Conservation (phyloP, 2,329 filamentous ascomycete species). For the Gremmenia infestans region DNA sequence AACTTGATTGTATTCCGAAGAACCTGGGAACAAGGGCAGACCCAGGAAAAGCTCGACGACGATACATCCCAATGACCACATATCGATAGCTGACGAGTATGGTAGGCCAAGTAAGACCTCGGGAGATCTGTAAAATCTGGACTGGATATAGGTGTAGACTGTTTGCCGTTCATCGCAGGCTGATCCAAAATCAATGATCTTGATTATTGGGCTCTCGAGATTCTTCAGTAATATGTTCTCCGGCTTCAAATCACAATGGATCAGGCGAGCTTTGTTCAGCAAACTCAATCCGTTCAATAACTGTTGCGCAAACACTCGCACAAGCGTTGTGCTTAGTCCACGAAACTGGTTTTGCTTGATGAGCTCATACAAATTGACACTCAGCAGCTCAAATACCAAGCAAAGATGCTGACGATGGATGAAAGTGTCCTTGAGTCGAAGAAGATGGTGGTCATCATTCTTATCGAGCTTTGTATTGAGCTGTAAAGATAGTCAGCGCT, state of each 20-base stretch:
- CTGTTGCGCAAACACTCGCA: conserved; percentile 96
- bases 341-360: conserved; percentile 99
- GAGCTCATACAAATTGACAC: conserved; percentile 95
- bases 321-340: conserved; percentile 90
- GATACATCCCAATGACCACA: conserved; percentile 99
- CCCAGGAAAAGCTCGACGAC: conserved; percentile 96
- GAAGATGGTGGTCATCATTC: conserved; percentile 94
- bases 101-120: conserved; percentile 93
- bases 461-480: conserved; percentile 98
- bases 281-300: conserved; percentile 86
- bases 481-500: conserved; percentile 40
- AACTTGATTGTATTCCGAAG: conserved; percentile 98
- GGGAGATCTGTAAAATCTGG: conserved; percentile 93
- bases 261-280: conserved; percentile 91
- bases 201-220: conserved; percentile 97
- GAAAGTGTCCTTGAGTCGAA: conserved; percentile 94
- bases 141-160: conserved; percentile 99
- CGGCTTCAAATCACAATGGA: conserved; percentile 96
- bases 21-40: conserved; percentile 89
- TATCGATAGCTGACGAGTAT: conserved; percentile 97
- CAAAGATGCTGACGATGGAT: conserved; percentile 97
- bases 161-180: conserved; percentile 98
- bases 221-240: conserved; percentile 98
- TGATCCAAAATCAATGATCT: conserved; percentile 98
- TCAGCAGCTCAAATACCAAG: conserved; percentile 91